phyloP scores from a whole-genome alignment of 2,329 filamentous ascomycete genomes.

The Nemania serpens region DNA sequence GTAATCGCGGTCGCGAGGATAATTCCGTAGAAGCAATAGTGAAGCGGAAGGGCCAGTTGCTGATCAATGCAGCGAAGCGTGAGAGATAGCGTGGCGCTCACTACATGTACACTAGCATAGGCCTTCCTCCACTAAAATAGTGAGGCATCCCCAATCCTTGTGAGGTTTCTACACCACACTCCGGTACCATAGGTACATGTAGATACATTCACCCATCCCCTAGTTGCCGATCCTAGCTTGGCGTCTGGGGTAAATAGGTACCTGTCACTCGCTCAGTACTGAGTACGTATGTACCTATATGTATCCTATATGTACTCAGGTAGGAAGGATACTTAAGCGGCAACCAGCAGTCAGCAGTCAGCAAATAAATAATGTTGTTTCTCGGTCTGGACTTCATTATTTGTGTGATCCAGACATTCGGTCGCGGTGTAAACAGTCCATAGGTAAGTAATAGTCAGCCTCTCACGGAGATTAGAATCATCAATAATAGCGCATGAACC shows the following conservation, averaged over 20 bases:
- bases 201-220: too few species aligned
- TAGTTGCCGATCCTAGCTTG: background rate
- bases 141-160: background rate
- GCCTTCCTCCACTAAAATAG: background rate
- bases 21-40: conserved; percentile 6
- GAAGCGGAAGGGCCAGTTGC: background rate
- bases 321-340: too few species aligned
- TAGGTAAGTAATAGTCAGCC: too few species aligned
- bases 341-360: background rate
- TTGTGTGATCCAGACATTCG: background rate
- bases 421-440: background rate
- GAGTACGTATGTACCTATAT: too few species aligned
- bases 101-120: background rate
- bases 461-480: too few species aligned
- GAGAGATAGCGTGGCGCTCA: background rate
- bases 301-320: too few species aligned
- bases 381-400: background rate
- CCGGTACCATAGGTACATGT: background rate
- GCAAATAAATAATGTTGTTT: background rate
- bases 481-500: too few species aligned
- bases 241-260: conserved; percentile 9
- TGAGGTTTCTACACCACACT: background rate
- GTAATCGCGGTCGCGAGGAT: background rate
- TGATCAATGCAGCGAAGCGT: background rate
- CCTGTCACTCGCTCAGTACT: background rate